Evolutionary conservation across 805 yeast species (phyloP), one percentile per base, ranked within the genome.

Genomic region (Wickerhamomyces chaumierensis): DNA sequence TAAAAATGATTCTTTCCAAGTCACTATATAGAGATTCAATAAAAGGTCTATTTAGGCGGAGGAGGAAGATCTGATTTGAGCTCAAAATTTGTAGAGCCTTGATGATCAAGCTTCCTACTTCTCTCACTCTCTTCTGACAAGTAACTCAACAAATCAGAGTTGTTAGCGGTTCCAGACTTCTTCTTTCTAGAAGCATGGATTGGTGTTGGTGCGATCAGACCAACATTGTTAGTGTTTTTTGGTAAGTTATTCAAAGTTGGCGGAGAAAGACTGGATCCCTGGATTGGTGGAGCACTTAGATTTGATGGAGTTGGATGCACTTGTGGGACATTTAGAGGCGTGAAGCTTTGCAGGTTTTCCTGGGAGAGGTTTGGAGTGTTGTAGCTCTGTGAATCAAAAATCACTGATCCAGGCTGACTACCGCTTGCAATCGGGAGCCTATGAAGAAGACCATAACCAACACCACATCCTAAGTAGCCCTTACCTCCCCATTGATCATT

Each of bases 391-490:
- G 17, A 39, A 27, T 64, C 72, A 51, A 70, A 74, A 41, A 61
- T 43, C 5, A 63, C 55, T 21, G 58, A 53, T 2, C 66, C 65
- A 5, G 66, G 66, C 17, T 52, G 61, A 0, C 71, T 73, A 4
- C 18, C 12, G 9, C 68, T 53, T 5, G 75, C 81, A 41, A 76
- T 74, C 1, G 97, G 96, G n/a, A 84, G 60, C 43, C 92, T 65
- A 55, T 90, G 97, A 37, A 90, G 63, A 37, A 82, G 68, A 0
- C 98, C 98, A 51, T 87, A 88, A 0, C 96, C 97, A 16, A 90
- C 94, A 46, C 88, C 94, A 61, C 96, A 87, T 2, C 98, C 98
- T 29, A 90, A 61, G 29, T 86, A 65, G 1, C 95, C 95, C 46
- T 65, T 71, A 14, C 88, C 86, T n/a, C 87, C 85, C 86, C 92